These are phyloP conservation scores for Phlyctochytrium bullatum DNA, from an alignment of 192 early-diverging fungal genomes.

Conservation along the genomic window DNA sequence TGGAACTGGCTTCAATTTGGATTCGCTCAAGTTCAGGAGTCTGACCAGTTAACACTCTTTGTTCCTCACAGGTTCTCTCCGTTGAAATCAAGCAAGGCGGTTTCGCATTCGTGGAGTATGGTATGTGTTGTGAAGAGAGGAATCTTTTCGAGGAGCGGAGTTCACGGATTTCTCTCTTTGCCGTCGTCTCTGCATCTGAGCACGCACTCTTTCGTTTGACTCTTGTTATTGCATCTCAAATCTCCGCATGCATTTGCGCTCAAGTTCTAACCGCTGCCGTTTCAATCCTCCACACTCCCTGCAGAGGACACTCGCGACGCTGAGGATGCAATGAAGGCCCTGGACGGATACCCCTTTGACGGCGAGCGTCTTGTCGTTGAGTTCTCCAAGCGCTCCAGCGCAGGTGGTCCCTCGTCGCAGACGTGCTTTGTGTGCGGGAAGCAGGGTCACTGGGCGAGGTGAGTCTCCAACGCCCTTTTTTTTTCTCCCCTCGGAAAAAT, in stretches of 20 bases:
- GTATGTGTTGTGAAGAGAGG: conserved; percentile 29
- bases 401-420: conserved; percentile 4
- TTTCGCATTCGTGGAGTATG: conserved; percentile 54
- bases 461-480: too few species aligned
- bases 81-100: conserved; percentile 54
- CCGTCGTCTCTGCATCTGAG: conserved; percentile 7
- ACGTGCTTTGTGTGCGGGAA: conserved; percentile 51
- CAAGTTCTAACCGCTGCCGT: too few species aligned
- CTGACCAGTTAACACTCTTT: too few species aligned
- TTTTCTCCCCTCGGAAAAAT: background rate
- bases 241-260: too few species aligned
- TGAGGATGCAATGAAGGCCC: conserved; percentile 44
- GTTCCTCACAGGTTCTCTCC: conserved; percentile 6
- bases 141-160: too few species aligned
- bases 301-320: conserved; percentile 45
- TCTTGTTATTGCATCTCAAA: too few species aligned
- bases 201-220: conserved; percentile 1
- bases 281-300: too few species aligned
- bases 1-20: too few species aligned
- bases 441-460: conserved; percentile 54
- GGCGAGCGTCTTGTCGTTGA: conserved; percentile 46
- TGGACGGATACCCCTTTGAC: conserved; percentile 46
- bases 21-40: background rate
- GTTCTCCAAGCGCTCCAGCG: conserved; percentile 25
- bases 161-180: background rate